Evolutionary conservation across 108 stramenopile species (phyloP), one percentile per base, ranked within the genome.

Genomic region (Cylindrotheca closterium): DNA sequence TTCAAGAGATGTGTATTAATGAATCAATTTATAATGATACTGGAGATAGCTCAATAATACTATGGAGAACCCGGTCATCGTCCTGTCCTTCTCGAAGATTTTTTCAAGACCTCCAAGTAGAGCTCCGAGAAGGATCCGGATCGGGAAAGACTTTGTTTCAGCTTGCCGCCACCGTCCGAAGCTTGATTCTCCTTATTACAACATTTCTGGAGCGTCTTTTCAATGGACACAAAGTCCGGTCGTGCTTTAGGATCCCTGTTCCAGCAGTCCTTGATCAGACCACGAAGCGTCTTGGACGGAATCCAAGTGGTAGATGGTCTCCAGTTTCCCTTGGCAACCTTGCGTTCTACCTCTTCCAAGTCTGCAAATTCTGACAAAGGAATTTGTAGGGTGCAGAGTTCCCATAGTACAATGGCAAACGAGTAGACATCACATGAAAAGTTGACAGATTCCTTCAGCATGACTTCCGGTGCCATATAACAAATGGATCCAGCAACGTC

Each of bases 381-480:
- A 18, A 59, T 8, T 2, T 71, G 10, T 18, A 82, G 47, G 4
- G 77, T 68, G n/a, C 65, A 62, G 28, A 79, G 19, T 54, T 82
- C 77, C 58, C 67, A 82, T 29, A 79, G 45, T 1, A 76, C 27
- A 4, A 82, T 62, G 24, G 67, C 69, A n/a, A 82, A 60, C 1
- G 75, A 77, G 50, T 83, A 79, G 2, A 78, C 73, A 42, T 83
- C 82, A 17, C 59, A 60, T 25, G 66, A 56, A 23, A 71, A 48
- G 12, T 70, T 33, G n/a, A 46, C 32, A 4, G 50, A 48, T 1
- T 62, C 51, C 19, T 54, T 28, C 55, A 51, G 27, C 30, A 72
- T n/a, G 15, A 75, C 49, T 58, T 87, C 86, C 1, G 82, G 83
- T 17, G 73, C 65, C 79, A 84, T 84, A 60, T 81, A 84, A 3